Evolutionary conservation across 176 grass and related monocot species (phyloP), one percentile per base, ranked within the genome.

Genomic region (Tuctoria greenei): DNA sequence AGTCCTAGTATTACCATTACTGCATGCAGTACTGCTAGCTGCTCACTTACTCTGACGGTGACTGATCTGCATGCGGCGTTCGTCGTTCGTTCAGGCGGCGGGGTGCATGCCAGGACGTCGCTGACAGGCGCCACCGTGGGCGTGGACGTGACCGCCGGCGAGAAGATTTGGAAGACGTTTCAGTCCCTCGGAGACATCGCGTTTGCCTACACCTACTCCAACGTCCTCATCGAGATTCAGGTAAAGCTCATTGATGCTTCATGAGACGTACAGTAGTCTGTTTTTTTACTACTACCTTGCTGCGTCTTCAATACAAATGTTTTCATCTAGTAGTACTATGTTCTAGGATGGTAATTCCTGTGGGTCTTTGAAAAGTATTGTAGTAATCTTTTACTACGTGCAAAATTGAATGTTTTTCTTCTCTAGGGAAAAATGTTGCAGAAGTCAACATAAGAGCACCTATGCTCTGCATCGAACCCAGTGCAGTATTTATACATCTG

Each of bases 141-240:
- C 21, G 82, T 95, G 16, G 95, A 92, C 21, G 92, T 99, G 8
- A 75, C 82, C 1, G 77, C 68, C 0, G 36, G 52, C n/a, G 91
- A 99, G 80, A 99, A 99, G 83, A 73, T 90, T 7, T 99, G 96
- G 96, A 92, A 90, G 81, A 88, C 91, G 13, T 95, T 99, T 38
- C 92, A 99, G 86, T 87, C 96, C 14, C 79, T 99, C 4, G 96
- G 95, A 6, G 80, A 99, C 77, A 99, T 99, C 11, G 96, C 89
- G 45, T 99, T 99, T 61, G 96, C 96, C 2, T 99, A 95, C 74
- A 68, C 96, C n/a, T 99, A 88, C 76, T 99, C 96, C 81, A 99
- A 92, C 69, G 95, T 99, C 59, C 92, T 99, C 20, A 92, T 99
- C 21, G 96, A 99, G 75, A 95, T 95, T 41, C 89, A 99, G 92